Percentiles rank a stretch among this genome's conserved stretches.
phyloP scores from a whole-genome alignment of 2,329 filamentous ascomycete genomes.

The Talaromyces amestolkiae region DNA sequence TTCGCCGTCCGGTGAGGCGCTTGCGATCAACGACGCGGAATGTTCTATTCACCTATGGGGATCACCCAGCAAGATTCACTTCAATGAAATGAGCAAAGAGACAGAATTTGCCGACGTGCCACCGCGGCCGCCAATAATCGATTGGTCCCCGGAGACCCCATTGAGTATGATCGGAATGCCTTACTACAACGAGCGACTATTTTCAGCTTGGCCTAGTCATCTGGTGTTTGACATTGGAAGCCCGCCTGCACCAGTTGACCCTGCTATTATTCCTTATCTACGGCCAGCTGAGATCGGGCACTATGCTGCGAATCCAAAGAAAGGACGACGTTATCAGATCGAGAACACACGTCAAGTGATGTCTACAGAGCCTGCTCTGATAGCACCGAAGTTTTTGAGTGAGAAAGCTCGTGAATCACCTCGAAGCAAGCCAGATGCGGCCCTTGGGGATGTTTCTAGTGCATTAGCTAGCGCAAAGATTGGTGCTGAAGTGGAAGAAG shows the following conservation, averaged over 20 bases:
- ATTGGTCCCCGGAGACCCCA: slow-evolving; percentile 73
- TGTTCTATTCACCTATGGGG: slow-evolving; percentile 84
- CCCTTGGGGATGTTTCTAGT: slow-evolving; percentile 58
- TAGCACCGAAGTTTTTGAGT: slow-evolving; percentile 87
- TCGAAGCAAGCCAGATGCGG: slow-evolving; percentile 39
- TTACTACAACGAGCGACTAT: slow-evolving; percentile 81
- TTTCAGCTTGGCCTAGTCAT: slow-evolving; percentile 87
- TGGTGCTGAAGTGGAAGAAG: slow-evolving; percentile 69
- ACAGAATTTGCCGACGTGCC: slow-evolving; percentile 72
- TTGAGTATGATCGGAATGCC: slow-evolving; percentile 86
- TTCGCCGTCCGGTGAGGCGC: slow-evolving; percentile 80
- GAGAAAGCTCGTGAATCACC: slow-evolving; percentile 74
- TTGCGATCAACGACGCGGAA: slow-evolving; percentile 76
- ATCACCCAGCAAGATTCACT: slow-evolving; percentile 78
- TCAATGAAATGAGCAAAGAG: slow-evolving; percentile 75
- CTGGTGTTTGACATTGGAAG: slow-evolving; percentile 81
- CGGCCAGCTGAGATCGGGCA: slow-evolving; percentile 72
- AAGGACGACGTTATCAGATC: slow-evolving; percentile 74
- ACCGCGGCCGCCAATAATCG: slow-evolving; percentile 61
- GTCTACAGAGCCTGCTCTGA: slow-evolving; percentile 60
- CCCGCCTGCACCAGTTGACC: slow-evolving; percentile 72
- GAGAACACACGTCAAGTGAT: slow-evolving; percentile 69
- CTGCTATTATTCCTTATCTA: slow-evolving; percentile 65
- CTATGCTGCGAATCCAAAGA: slow-evolving; percentile 74
- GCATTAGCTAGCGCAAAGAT: slow-evolving; percentile 67